Evolutionary conservation across 164 flowering plant species (phyloP), one percentile per base, ranked within the genome.

Genomic region (Protea cynaroides): DNA sequence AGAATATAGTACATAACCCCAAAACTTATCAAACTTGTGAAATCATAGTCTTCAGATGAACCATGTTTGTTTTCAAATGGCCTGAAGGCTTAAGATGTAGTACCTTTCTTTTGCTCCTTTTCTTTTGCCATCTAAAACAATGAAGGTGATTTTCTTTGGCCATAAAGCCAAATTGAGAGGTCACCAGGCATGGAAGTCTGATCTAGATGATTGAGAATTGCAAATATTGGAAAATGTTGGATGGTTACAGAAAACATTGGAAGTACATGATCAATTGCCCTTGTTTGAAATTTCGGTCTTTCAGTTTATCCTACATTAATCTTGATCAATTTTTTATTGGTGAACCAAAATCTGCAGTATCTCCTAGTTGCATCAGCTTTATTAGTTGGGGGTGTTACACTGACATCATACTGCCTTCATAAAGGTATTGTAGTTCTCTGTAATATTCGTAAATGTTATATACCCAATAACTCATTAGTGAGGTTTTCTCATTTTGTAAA

Each of bases 301-400:
- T 25, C 22, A 15, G 18, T 64, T 10, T 22, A 24, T 53, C n/a
- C 25, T 29, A 64, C 34, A 29, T 38, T 29, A 13, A 25, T 37
- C 15, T 25, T 29, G 38, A 11, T 56, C 10, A 62, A 36, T 40
- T 15, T 58, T 56, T 29, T 4, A 25, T 56, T 25, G 58, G 14
- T 25, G 37, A 25, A 25, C 34, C n/a, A 3, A 56, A 29, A 29
- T 2, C 66, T 71, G 68, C 91, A 94, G 98, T 90, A 83, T 77
- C 86, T 93, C 38, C 97, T 97, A 6, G 81, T 86, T 19, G 98
- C 98, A 61, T 90, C 98, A 13, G 96, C 84, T 61, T 66, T 90
- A 66, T 37, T 94, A 19, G 74, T 90, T 61, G 97, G 98, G 44
- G 95, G 98, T 57, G 73, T 90, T 67, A 93, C 98, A 38, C 37